Evolutionary conservation across 257 asterid genomes (phyloP).

Genomic region (Voacanga thouarsii): DNA sequence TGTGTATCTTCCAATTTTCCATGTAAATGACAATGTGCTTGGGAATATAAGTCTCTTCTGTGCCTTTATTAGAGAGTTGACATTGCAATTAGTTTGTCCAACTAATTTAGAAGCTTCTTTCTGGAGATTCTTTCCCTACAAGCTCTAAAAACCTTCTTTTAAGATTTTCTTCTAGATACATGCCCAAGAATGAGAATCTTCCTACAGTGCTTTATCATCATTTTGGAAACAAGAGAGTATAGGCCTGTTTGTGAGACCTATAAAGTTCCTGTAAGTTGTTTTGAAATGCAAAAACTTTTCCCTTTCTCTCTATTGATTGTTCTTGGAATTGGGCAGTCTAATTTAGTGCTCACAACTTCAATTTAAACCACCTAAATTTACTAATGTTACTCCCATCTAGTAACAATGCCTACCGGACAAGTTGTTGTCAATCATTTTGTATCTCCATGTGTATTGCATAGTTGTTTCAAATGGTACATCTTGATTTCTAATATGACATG

Average conservation of each 20-base stretch:
- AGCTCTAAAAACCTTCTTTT: background rate
- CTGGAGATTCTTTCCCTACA: background rate
- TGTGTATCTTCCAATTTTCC: background rate
- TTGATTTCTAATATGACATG: background rate
- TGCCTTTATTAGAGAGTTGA: background rate
- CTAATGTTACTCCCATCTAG: background rate
- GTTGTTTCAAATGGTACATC: background rate
- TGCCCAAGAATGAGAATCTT: constrained; percentile 9
- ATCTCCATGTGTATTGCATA: background rate
- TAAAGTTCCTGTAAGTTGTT: background rate
- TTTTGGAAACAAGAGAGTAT: background rate
- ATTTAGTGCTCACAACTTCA: background rate
- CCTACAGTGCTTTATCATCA: background rate
- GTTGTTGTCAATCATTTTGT: background rate
- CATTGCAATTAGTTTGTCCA: background rate
- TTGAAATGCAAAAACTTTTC: background rate
- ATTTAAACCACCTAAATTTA: background rate
- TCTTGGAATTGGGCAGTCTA: background rate
- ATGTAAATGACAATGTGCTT: background rate
- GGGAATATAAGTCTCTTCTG: background rate
- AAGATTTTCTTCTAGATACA: background rate
- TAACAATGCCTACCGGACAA: background rate
- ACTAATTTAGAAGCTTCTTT: background rate
- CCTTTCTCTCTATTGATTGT: background rate
- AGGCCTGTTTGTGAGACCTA: background rate